Percentiles rank a stretch among this genome's conserved stretches.
These are phyloP conservation scores for Solanum pinnatisectum DNA, from an alignment of 257 asterid species.

Conservation along the genomic window DNA sequence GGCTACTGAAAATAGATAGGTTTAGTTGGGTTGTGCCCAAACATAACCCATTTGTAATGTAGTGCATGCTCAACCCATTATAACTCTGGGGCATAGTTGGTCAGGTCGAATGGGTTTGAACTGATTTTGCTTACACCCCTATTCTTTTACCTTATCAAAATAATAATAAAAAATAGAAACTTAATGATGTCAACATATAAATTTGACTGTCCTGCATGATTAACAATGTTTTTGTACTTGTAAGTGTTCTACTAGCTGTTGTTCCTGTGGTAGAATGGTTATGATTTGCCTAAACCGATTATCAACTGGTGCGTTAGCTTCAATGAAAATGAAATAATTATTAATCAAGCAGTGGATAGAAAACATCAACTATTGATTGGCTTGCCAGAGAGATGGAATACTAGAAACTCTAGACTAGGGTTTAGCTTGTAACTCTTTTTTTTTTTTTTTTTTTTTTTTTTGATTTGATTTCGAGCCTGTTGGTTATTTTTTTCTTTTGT, in stretches of 20 bases:
- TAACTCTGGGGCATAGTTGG: neutral
- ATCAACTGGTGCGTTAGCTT: neutral
- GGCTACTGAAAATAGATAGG: neutral
- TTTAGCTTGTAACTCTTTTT: neutral
- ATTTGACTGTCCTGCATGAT: too few relatives aligned
- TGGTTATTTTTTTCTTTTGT: neutral
- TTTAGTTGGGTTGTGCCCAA: neutral
- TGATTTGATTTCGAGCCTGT: neutral
- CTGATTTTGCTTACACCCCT: neutral
- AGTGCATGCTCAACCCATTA: neutral
- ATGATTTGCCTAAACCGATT: neutral
- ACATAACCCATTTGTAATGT: neutral
- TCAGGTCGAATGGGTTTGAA: neutral
- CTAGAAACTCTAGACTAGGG: neutral
- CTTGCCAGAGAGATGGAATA: neutral
- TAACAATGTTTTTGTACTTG: neutral
- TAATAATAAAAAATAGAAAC: too few relatives aligned
- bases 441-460: neutral
- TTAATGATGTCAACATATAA: too few relatives aligned
- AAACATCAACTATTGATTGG: neutral
- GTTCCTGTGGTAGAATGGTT: neutral
- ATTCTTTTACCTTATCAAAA: neutral
- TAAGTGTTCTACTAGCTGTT: neutral
- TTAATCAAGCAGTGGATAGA: neutral
- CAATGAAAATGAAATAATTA: neutral